Evolutionary conservation across 2,329 filamentous ascomycete species (phyloP).

Genomic region (Grosmannia penicillata): DNA sequence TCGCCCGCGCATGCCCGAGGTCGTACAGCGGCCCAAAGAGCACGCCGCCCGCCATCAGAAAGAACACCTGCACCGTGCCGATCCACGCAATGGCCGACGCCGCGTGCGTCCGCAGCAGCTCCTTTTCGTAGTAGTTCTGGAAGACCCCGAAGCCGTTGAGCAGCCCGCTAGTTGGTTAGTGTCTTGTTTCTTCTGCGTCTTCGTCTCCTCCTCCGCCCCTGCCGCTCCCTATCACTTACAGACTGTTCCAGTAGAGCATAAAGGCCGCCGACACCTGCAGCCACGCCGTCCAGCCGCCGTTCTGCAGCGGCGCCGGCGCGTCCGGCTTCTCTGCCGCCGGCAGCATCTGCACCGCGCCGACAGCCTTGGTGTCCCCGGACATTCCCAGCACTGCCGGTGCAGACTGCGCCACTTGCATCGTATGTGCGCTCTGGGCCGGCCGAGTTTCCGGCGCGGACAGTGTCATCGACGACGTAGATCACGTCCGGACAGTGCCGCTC

Average conservation of each 20-base stretch:
- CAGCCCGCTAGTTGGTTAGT: slow-evolving; percentile 15
- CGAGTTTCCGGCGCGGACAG: no score
- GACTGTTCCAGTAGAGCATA: background rate
- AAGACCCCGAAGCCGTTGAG: slow-evolving; percentile 31
- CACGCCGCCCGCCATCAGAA: slow-evolving; percentile 24
- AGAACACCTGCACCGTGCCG: slow-evolving; percentile 25
- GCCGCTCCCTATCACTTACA: background rate
- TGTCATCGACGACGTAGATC: no score
- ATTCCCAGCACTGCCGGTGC: no score
- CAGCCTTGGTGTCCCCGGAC: no score
- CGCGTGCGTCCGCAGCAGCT: slow-evolving; percentile 17
- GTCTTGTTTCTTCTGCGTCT: no score
- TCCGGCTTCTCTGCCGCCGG: no score
- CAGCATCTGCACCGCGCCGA: no score
- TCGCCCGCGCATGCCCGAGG: slow-evolving; percentile 23
- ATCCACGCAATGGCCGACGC: slow-evolving; percentile 25
- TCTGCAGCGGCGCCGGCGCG: no score
- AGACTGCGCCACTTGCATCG: no score
- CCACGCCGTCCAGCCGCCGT: background rate
- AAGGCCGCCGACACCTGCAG: background rate
- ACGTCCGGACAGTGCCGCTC: no score
- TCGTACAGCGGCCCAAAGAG: slow-evolving; percentile 27
- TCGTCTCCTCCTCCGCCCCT: no score
- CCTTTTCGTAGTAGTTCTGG: slow-evolving; percentile 27
- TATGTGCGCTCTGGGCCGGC: no score